A percentile compares a stretch with the other conserved stretches of the same genome.
phyloP scores from a whole-genome alignment of 164 flowering plant species.

The Akebia trifoliata region DNA sequence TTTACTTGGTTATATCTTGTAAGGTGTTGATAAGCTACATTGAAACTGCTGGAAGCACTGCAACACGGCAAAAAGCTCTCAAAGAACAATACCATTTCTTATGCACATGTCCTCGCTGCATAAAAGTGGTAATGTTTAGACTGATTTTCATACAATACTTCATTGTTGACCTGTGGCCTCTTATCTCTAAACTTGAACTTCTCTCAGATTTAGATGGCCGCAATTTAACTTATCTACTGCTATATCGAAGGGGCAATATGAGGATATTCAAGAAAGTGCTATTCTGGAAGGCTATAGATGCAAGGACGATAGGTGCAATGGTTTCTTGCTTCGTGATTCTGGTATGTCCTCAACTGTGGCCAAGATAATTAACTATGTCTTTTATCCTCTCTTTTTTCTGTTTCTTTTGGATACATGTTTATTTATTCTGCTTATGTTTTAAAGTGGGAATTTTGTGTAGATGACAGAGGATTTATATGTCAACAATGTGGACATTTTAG shows the following conservation, averaged over 20 bases:
- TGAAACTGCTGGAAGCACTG: slow-evolving; percentile 93
- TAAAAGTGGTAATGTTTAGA: slow-evolving; percentile 46
- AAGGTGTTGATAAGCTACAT: slow-evolving; percentile 86
- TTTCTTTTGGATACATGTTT: not conserved
- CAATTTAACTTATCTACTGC: slow-evolving; percentile 10
- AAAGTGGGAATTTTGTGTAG: slow-evolving; percentile 34
- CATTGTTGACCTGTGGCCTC: not conserved
- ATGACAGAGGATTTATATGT: slow-evolving; percentile 60
- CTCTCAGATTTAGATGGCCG: slow-evolving; percentile 4
- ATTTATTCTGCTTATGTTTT: not conserved
- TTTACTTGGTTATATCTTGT: slow-evolving; percentile 13
- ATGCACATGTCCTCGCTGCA: slow-evolving; percentile 77
- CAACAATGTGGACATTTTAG: slow-evolving; percentile 77
- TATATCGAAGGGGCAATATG: slow-evolving; percentile 54
- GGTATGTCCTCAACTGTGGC: slow-evolving; percentile 40
- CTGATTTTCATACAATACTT: not conserved
- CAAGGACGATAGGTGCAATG: slow-evolving; percentile 49
- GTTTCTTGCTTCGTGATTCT: slow-evolving; percentile 70
- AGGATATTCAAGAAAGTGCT: slow-evolving; percentile 83
- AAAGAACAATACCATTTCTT: slow-evolving; percentile 78
- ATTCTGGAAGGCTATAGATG: slow-evolving; percentile 88
- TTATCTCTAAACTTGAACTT: slow-evolving; percentile 2
- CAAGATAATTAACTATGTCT: not conserved
- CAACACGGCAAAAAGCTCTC: slow-evolving; percentile 75
- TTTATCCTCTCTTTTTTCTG: not conserved